Evolutionary conservation across 768 basidiomycete genomes (phyloP).

Genomic region (Rubroboletus satanas): DNA sequence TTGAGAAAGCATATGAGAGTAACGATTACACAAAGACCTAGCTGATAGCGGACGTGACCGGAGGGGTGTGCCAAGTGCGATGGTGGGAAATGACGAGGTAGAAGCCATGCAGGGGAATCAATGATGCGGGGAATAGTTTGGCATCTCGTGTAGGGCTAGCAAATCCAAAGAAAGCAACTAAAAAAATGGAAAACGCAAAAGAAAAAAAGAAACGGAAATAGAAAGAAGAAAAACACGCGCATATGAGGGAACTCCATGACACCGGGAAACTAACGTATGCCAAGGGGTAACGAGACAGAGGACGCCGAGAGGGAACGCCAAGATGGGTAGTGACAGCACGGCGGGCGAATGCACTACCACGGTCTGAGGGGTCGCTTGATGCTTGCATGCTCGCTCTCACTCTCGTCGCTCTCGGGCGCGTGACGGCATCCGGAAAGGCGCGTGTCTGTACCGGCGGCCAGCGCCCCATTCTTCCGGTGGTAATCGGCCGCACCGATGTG

Average conservation of each 20-base stretch:
- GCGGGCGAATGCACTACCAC: slow-evolving; percentile 34
- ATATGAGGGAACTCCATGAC: background rate
- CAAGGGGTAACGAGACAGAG: background rate
- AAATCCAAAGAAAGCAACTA: slow-evolving; percentile 9
- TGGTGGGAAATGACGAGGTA: slow-evolving; percentile 12
- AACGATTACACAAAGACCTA: slow-evolving; percentile 8
- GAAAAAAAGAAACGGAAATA: background rate
- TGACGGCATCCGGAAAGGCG: slow-evolving; percentile 26
- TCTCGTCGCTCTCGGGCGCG: slow-evolving; percentile 32
- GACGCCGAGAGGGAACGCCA: background rate
- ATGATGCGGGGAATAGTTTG: slow-evolving; percentile 17
- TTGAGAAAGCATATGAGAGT: background rate
- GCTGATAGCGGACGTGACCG: background rate
- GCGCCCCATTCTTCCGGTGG: slow-evolving; percentile 13
- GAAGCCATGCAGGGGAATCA: slow-evolving; percentile 16
- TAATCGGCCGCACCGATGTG: slow-evolving; percentile 9
- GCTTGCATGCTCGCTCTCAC: slow-evolving; percentile 33
- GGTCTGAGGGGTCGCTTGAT: slow-evolving; percentile 41
- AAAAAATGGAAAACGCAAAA: background rate
- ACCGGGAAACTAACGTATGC: background rate
- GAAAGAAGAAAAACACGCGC: background rate
- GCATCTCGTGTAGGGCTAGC: background rate
- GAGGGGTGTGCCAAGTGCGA: slow-evolving; percentile 1
- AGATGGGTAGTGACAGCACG: background rate
- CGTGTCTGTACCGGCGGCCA: slow-evolving; percentile 22